Evolutionary conservation across 768 basidiomycete genomes (phyloP).

Genomic region (Pseudohyphozyma bogoriensis): DNA sequence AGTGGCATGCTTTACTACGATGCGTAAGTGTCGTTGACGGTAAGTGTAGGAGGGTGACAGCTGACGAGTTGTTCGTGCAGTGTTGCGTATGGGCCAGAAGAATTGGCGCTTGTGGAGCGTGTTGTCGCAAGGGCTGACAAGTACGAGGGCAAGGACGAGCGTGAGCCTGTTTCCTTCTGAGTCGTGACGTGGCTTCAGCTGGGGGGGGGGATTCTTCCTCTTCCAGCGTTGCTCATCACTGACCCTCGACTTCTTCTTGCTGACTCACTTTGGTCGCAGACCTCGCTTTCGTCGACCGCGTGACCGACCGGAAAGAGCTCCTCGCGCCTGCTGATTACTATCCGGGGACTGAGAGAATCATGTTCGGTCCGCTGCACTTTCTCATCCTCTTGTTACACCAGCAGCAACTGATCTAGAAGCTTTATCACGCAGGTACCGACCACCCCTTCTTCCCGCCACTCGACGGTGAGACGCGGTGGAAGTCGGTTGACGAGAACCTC

Average conservation of each 20-base stretch:
- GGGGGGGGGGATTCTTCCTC: not conserved
- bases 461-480: conserved; percentile 54
- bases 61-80: too few species aligned
- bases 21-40: too few species aligned
- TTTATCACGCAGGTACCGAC: conserved; percentile 40
- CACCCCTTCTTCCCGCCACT: conserved; percentile 87
- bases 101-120: conserved; percentile 66
- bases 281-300: conserved; percentile 17
- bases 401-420: not conserved
- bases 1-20: conserved; percentile 68
- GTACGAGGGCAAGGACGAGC: conserved; percentile 22
- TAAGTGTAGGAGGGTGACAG: too few species aligned
- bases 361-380: conserved; percentile 49
- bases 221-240: too few species aligned
- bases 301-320: conserved; percentile 12
- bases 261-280: conserved; percentile 2
- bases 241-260: too few species aligned
- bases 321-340: conserved; percentile 10
- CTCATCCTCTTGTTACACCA: not conserved
- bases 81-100: conserved; percentile 82
- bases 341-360: conserved; percentile 23
- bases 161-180: too few species aligned
- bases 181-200: not conserved
- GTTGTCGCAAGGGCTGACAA: conserved; percentile 54
- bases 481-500: conserved; percentile 73